These are phyloP conservation scores for Zymoseptoria pseudotritici DNA, from an alignment of 2,329 filamentous ascomycete genomes.

Conservation along the genomic window DNA sequence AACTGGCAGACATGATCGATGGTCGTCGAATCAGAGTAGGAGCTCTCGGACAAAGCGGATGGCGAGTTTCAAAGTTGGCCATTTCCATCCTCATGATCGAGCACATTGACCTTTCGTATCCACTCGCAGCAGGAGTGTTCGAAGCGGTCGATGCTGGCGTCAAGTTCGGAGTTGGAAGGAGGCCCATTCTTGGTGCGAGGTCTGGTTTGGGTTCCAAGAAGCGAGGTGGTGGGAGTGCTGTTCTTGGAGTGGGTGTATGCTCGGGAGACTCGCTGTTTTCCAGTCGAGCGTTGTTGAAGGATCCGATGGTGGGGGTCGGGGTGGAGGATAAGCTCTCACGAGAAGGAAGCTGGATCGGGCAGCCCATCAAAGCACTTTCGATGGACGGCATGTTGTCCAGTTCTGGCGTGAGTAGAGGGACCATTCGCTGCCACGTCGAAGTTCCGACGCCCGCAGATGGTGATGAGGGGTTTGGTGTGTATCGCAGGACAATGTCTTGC, in stretches of 20 bases:
- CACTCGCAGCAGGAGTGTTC: conserved; percentile 56
- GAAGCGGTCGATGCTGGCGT: conserved; percentile 49
- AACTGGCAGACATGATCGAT: conserved; percentile 46
- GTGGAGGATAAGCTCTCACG: conserved; percentile 16
- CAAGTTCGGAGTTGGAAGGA: conserved; percentile 55
- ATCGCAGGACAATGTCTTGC: conserved; percentile 85
- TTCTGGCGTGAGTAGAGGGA: conserved; percentile 51
- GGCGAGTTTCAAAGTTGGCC: conserved; percentile 42
- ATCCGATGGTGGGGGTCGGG: conserved; percentile 16
- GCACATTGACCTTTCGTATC: conserved; percentile 49
- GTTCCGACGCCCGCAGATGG: conserved; percentile 12
- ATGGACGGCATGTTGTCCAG: conserved; percentile 38
- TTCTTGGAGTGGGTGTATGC: conserved; percentile 36
- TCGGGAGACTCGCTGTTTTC: conserved; percentile 32
- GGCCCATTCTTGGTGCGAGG: conserved; percentile 44
- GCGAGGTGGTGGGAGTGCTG: conserved; percentile 32
- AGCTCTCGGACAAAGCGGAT: conserved; percentile 11
- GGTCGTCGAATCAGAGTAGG: conserved; percentile 34
- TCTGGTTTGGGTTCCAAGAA: conserved; percentile 46
- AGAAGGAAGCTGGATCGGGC: conserved; percentile 4
- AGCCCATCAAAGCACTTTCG: conserved; percentile 2
- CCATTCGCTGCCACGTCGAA: conserved; percentile 40
- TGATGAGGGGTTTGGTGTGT: conserved; percentile 53
- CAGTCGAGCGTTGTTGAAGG: conserved; percentile 12
- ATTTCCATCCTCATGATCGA: conserved; percentile 52